Evolutionary conservation across 208 protist genomes (phyloP).

Genomic region (Crithidia bombi): DNA sequence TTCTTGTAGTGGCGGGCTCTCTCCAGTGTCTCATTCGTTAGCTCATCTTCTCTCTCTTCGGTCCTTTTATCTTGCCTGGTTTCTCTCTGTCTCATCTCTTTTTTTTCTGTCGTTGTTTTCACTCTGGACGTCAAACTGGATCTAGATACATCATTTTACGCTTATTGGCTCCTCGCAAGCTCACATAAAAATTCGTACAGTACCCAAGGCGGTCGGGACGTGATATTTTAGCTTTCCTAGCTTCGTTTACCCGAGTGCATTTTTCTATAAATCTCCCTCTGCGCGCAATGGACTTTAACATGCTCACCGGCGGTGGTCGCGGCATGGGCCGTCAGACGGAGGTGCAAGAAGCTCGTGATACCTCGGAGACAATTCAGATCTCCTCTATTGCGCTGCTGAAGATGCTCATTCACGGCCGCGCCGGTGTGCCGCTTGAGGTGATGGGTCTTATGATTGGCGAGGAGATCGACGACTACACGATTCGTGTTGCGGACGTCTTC

Average conservation of each 20-base stretch:
- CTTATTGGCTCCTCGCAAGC: too few species aligned
- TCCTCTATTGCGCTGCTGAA: conserved; percentile 99
- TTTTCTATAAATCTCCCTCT: neutral
- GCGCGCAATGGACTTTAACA: conserved; percentile 7
- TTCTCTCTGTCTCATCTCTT: too few species aligned
- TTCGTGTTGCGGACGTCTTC: conserved; percentile 99
- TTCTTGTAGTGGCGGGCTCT: too few species aligned
- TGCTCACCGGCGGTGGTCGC: conserved; percentile 28
- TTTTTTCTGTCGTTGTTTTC: too few species aligned
- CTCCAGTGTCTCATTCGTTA: too few species aligned
- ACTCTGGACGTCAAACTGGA: too few species aligned
- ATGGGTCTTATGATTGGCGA: conserved; percentile 99
- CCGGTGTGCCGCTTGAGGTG: conserved; percentile 99
- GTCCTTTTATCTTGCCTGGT: too few species aligned
- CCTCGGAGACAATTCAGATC: conserved; percentile 99
- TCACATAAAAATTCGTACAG: too few species aligned
- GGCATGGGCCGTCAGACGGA: conserved; percentile 32
- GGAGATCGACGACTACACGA: conserved; percentile 99
- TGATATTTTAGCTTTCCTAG: neutral
- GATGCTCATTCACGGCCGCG: conserved; percentile 99
- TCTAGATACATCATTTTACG: too few species aligned
- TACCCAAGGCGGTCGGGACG: too few species aligned
- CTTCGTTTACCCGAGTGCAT: neutral
- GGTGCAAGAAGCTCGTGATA: conserved; percentile 92
- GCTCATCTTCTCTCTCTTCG: too few species aligned